Base-by-base conservation (phyloP, 495 filamentous ascomycete genomes). In the Aspergillus ostianus region DNA sequence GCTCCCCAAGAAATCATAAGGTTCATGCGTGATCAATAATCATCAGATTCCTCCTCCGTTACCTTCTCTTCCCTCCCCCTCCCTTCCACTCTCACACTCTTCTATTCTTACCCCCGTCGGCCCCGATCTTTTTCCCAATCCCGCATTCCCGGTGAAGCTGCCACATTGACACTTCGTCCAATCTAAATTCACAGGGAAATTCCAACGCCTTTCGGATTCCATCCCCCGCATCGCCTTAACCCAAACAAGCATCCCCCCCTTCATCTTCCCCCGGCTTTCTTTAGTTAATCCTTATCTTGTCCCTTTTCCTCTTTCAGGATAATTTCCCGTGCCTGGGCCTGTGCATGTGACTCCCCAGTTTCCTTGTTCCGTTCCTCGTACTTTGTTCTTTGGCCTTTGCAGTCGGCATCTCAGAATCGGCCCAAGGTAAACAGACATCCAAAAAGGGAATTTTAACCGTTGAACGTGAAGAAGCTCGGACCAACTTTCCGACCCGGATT, bases 401-500 rank as follows among this genome's bases (percentile, higher is more conserved):
- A 32, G 1, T 32, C 30, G 10, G 8, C 7, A 32, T 12, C 10
- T 32, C 30, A 2, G 10, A 32, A 8, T 7, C 30, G 30, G 10
- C 6, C 6, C 3, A 32, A 32, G 30, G 8, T 32, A 7, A 32
- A 32, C 30, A 32, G 30, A 7, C 30, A 2, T 7, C 6, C 30
- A 15, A 10, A 41, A 13, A 41, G 29, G 29, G 29, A 32, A 32
- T 32, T 32, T 10, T 10, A 32, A 26, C 23, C 23, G 23, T 4
- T 26, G 23, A 13, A 17, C 36, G 36, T 15, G 36, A 55, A 41
- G 47, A 46, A 46, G 29, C 46, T 60, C 47, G 57, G 58, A 57
- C 27, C 36, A 60, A 65, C 63, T 66, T 47, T 55, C 58, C 58
- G 45, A 65, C 56, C 68, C 71, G 71, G 60, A 26, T 70, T 70